Conservation (phyloP, 306 rosid species). For the Glycine tomentella region DNA sequence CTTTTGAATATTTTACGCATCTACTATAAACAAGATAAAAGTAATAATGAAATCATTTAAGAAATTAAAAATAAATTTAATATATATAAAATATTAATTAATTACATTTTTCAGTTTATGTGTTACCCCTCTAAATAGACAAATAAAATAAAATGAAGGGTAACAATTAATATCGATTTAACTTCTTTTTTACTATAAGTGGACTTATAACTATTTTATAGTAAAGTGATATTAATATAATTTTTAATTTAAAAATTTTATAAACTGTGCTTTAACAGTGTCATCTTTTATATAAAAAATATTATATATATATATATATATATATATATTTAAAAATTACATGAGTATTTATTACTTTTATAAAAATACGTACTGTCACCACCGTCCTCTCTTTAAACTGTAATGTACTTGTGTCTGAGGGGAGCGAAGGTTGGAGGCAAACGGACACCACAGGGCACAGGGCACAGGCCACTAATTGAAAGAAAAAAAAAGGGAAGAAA, state of each 20-base stretch:
- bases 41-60: no score
- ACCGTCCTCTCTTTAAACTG: slow-evolving; percentile 36
- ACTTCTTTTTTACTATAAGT: background rate
- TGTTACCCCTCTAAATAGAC: no score
- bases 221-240: background rate
- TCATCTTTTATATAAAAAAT: background rate
- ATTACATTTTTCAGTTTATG: no score
- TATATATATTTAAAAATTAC: no score
- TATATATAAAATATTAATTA: no score
- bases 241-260: background rate
- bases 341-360: background rate
- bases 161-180: background rate
- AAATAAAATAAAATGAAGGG: background rate
- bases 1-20: no score
- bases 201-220: background rate
- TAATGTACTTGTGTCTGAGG: slow-evolving; percentile 37
- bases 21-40: background rate
- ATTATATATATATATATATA: no score
- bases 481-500: background rate
- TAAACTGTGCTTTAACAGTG: background rate
- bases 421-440: slow-evolving; percentile 38
- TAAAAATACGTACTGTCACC: background rate
- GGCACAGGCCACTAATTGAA: slow-evolving; percentile 11
- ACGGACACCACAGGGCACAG: slow-evolving; percentile 34
- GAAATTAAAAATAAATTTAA: no score